Base-by-base conservation (phyloP, 1,139 yeast genomes). In the Saccharomyces hybrid region DNA sequence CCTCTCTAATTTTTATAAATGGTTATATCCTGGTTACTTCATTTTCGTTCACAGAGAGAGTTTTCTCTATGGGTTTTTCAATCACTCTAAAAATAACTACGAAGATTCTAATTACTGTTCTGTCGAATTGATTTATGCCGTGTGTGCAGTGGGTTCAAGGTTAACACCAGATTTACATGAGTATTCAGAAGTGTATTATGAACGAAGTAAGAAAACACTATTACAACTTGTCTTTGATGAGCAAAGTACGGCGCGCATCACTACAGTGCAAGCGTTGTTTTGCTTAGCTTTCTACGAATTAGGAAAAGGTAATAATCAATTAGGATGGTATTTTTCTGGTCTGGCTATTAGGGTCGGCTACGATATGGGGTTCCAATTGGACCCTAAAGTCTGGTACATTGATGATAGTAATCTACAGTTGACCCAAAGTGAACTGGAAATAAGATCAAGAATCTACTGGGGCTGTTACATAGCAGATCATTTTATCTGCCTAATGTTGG, bases 261-360 rank as follows among this genome's bases (percentile, higher is more conserved):
- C 71, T 7, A 66, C 70, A 0, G 71, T 81, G 28, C 86, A 81
- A 63, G 75, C 82, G 21, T 75, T 78, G 54, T 68, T 81, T 41
- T 70, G 81, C 31, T 69, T 81, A 26, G 83, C 84, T 11, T 77
- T 81, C 57, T 81, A 80, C 63, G 87, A 83, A 65, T 77, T 81
- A 44, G 81, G 83, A 56, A 78, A 77, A 60, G 86, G 86, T 0
- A 70, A 75, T 54, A 79, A 79, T 60, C 78, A 83, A 24, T 73
- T 80, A 52, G 84, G 84, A 4, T 83, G 87, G 88, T 77, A 82
- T 77, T 72, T 81, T 32, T 75, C 81, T n/a, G 88, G 87, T 0
- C 74, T 80, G 56, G 87, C 86, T 3, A 78, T 82, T 62, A 69
- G 87, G 55, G 83, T 83, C 76, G 87, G 88, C 1, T 80, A 75